A percentile compares a stretch with the other conserved stretches of the same genome.
phyloP scores from a whole-genome alignment of 2,329 filamentous ascomycete species.

The Phyllosticta citrichinensis region DNA sequence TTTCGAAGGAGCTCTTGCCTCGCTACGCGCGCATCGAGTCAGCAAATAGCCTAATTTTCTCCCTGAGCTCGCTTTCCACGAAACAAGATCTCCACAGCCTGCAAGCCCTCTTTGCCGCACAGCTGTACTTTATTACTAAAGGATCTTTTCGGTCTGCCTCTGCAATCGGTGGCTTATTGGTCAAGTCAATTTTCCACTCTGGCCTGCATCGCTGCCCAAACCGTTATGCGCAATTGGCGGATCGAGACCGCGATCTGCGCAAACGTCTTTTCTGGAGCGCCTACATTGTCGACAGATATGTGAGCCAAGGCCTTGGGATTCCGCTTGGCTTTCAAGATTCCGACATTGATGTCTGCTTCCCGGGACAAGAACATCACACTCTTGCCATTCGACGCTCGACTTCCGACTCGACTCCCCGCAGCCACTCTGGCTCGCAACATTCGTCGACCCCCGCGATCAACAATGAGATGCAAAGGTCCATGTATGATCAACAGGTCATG shows the following conservation, averaged over 20 bases:
- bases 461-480: not conserved
- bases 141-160: slow-evolving; percentile 48
- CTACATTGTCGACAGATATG: slow-evolving; percentile 45
- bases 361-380: slow-evolving; percentile 37
- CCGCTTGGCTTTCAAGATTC: slow-evolving; percentile 47
- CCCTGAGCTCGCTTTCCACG: slow-evolving; percentile 7
- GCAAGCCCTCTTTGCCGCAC: slow-evolving; percentile 44
- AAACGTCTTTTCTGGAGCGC: slow-evolving; percentile 49
- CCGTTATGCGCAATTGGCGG: slow-evolving; percentile 41
- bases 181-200: slow-evolving; percentile 46
- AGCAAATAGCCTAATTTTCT: slow-evolving; percentile 7
- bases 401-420: not conserved
- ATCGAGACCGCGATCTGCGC: slow-evolving; percentile 38
- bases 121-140: slow-evolving; percentile 47
- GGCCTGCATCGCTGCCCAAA: slow-evolving; percentile 50
- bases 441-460: not conserved
- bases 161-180: slow-evolving; percentile 44
- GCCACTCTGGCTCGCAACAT: not conserved
- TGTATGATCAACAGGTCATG: not conserved
- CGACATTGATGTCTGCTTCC: slow-evolving; percentile 49
- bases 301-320: slow-evolving; percentile 47
- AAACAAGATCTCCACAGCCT: slow-evolving; percentile 9
- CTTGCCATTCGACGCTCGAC: slow-evolving; percentile 1
- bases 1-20: not conserved
- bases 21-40: slow-evolving; percentile 10